Evolutionary conservation across 2,329 filamentous ascomycete genomes (phyloP), one percentile per base, ranked within the genome.

Genomic region (Fusarium oligoseptatum): DNA sequence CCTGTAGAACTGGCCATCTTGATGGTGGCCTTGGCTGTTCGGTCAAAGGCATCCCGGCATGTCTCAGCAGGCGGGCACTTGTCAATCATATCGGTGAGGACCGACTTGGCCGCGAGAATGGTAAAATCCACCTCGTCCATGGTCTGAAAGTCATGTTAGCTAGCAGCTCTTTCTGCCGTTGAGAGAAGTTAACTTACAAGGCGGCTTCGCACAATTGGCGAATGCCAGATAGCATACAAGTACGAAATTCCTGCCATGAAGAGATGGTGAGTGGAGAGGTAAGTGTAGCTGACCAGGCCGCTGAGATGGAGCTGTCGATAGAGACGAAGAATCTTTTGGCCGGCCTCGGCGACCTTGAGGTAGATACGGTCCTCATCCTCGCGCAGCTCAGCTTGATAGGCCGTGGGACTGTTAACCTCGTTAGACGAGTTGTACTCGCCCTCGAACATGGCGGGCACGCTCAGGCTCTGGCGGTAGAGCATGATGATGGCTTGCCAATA

Each of bases 71-170:
- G 96, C 0, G 96, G 95, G 77, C 97, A 98, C 82, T 98, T 98
- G 76, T 97, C 94, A 75, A 97, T 95, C 72, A 98, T 88, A 80
- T 98, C 97, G 6, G 92, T 93, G 50, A 98, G 92, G 10, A 98
- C 95, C 2, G 96, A 98, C 58, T 95, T 98, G 24, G 95, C 96
- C 10, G 95, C 95, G 58, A 98, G 87, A 10, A 98, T 94, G 1
- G 96, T 98, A 78, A 98, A 98, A 81, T 98, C 96, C n/a, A 98
- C 95, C 81, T 98, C 96, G 79, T 98, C 95, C 85, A 98, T 93
- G 9, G 93, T 94, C 90, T 92, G 11, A 66, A 5, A 24, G 36
- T 39, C 56, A 36, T 52, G 29, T 20, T 72, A 71, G 73, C 69
- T 37, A 61, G 15, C 9, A 61, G 41, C 58, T 41, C 67, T 52